Conservation (phyloP, 2,329 filamentous ascomycete genomes). For the Alternaria rosae region DNA sequence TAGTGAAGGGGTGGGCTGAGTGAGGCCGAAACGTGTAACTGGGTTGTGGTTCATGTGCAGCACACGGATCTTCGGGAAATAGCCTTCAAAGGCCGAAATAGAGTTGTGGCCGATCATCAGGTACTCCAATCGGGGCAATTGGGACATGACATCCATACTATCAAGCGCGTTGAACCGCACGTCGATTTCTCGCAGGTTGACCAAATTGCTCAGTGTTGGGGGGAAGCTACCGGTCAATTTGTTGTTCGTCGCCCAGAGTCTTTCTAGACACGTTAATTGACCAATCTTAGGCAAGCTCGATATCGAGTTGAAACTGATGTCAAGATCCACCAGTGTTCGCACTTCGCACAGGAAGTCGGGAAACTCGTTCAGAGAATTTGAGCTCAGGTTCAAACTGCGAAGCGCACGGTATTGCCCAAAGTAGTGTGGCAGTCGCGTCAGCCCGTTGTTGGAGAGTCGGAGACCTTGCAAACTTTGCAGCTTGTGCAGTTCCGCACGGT, state of each 20-base stretch:
- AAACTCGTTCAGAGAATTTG: slow-evolving; percentile 87
- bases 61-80: slow-evolving; percentile 83
- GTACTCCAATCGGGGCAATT: slow-evolving; percentile 85
- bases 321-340: slow-evolving; percentile 84
- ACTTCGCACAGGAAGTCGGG: slow-evolving; percentile 85
- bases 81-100: slow-evolving; percentile 87
- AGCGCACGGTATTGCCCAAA: slow-evolving; percentile 82
- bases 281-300: slow-evolving; percentile 80
- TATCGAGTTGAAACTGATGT: slow-evolving; percentile 96
- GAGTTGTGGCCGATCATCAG: slow-evolving; percentile 91
- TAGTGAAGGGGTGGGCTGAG: slow-evolving; percentile 76
- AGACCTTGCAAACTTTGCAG: slow-evolving; percentile 82
- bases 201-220: slow-evolving; percentile 73
- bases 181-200: slow-evolving; percentile 87
- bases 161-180: slow-evolving; percentile 91
- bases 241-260: slow-evolving; percentile 96
- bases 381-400: slow-evolving; percentile 88
- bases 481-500: slow-evolving; percentile 80
- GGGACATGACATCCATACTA: slow-evolving; percentile 85
- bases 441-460: slow-evolving; percentile 90
- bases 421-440: slow-evolving; percentile 79
- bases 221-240: slow-evolving; percentile 79
- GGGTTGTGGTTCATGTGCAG: slow-evolving; percentile 94
- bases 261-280: slow-evolving; percentile 78
- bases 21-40: slow-evolving; percentile 90